Evolutionary conservation across 1,284 basidiomycete genomes (phyloP), one percentile per base, ranked within the genome.

Genomic region (Sutorius eximius): DNA sequence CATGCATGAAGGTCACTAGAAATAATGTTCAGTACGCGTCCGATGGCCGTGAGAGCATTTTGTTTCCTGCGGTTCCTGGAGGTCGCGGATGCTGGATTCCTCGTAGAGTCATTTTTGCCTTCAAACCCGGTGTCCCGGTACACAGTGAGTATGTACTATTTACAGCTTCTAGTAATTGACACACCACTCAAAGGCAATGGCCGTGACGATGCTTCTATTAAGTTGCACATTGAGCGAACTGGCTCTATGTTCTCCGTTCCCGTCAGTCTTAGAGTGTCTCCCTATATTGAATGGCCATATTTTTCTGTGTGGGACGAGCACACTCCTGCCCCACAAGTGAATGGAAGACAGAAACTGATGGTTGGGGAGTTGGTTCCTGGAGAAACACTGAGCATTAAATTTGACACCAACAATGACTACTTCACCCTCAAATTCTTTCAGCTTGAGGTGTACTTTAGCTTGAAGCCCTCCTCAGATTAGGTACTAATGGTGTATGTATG

Each of bases 201-300:
- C 8, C 2, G 9, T 4, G 4, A 5, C 42, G 3, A 0, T 24
- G 15, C 22, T 42, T 0, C 0, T 1, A 44, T 44, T 13, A 3
- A 3, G n/a, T 6, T 30, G 27, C 2, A 8, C 12, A 27, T 30
- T 8, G 20, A 12, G 20, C 43, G 43, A 18, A 5, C 18, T 18
- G 27, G 7, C 18, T 7, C 3, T 8, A 7, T 13, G 7, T 18
- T 44, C 27, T 12, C 13, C 5, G 8, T 34, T 32, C 29, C 29
- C 12, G 18, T 42, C 40, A 0, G 10, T 27, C 40, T 5, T 9
- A 1, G 0, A 16, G 1, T 6, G 15, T 24, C 22, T 24, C 22
- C 22, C 22, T 24, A 3, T 0, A 0, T 16, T 10, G 15, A 4
- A 7, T 42, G 10, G 1, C 15, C 15, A 2, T 42, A 13, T 27